A percentile compares a stretch with the other conserved stretches of the same genome.
These are phyloP conservation scores for Afroboletus lepidellus DNA, from an alignment of 1,284 basidiomycete species.

Conservation along the genomic window DNA sequence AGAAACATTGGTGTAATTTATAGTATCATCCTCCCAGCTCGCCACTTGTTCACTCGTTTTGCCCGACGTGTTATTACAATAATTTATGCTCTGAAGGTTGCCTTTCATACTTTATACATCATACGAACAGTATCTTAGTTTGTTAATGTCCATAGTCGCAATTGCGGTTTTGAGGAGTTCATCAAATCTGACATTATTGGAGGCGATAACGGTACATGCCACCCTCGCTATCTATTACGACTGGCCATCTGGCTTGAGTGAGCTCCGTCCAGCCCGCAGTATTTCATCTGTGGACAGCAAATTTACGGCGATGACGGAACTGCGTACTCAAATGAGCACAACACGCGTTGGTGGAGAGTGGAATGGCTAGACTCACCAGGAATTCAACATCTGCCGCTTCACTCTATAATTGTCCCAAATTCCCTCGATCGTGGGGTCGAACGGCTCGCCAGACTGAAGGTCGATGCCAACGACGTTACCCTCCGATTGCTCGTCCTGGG, in stretches of 20 bases:
- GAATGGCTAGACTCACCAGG: constrained; percentile 59
- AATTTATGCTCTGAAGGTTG: constrained; percentile 27
- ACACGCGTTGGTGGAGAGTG: constrained; percentile 17
- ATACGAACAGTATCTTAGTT: constrained; percentile 32
- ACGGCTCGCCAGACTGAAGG: constrained; percentile 91
- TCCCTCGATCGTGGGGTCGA: constrained; percentile 93
- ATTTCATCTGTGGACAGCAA: constrained; percentile 96
- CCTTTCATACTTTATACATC: constrained; percentile 18
- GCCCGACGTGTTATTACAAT: constrained; percentile 22
- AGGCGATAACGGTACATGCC: constrained; percentile 23
- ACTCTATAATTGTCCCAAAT: constrained; percentile 99
- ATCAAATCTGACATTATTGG: constrained; percentile 15
- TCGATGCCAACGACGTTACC: constrained; percentile 91
- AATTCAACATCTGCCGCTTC: constrained; percentile 98
- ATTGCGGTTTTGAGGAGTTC: constrained; percentile 15
- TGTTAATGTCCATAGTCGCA: constrained; percentile 35
- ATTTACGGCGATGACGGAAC: constrained; percentile 97
- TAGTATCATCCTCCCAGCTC: constrained; percentile 7
- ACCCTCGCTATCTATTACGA: constrained; percentile 40
- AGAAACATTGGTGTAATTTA: constrained; percentile 27
- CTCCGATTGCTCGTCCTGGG: constrained; percentile 88
- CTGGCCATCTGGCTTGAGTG: constrained; percentile 76
- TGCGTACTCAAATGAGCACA: constrained; percentile 36
- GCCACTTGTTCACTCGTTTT: constrained; percentile 22
- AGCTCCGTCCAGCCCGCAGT: constrained; percentile 88